These are phyloP conservation scores for Penicillium angulare DNA, from an alignment of 495 filamentous ascomycete species.

Conservation along the genomic window DNA sequence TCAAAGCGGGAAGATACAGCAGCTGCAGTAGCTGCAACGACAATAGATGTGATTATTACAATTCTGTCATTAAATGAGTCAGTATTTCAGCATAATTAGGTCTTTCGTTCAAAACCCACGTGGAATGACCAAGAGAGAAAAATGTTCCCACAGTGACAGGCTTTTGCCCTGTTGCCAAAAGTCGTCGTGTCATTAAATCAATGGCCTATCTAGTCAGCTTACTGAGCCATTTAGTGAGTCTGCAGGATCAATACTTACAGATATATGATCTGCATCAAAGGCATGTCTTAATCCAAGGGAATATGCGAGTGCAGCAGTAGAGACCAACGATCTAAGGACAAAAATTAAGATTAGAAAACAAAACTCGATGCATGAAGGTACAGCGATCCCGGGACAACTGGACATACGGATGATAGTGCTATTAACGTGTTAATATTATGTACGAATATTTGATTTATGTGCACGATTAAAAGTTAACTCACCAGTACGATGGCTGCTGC, in stretches of 20 bases:
- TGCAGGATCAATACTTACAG: constrained; percentile 37
- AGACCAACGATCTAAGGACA: constrained; percentile 64
- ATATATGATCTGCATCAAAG: constrained; percentile 95
- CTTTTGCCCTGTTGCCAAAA: constrained; percentile 81
- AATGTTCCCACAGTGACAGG: constrained; percentile 96
- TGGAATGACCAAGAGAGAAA: constrained; percentile 91
- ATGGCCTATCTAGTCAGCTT: constrained; percentile 64
- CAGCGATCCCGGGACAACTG: neutral
- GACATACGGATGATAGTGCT: constrained; percentile 41
- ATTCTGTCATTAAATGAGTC: constrained; percentile 46
- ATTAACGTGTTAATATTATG: constrained; percentile 5
- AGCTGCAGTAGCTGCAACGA: constrained; percentile 85
- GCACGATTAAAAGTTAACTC: constrained; percentile 2
- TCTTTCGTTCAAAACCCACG: constrained; percentile 43
- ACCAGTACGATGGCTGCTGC: constrained; percentile 68
- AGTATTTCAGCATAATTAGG: neutral
- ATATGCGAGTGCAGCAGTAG: constrained; percentile 79
- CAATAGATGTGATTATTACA: constrained; percentile 85
- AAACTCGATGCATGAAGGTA: neutral
- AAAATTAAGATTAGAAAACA: too few species aligned
- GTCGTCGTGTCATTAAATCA: constrained; percentile 88
- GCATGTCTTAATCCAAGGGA: constrained; percentile 91
- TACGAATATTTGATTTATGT: neutral
- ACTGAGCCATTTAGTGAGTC: too few species aligned
- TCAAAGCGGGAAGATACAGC: constrained; percentile 78